Percentiles rank a stretch among this genome's conserved stretches.
These are phyloP conservation scores for Serendipita vermifera DNA, from an alignment of 768 basidiomycete genomes.

Conservation along the genomic window DNA sequence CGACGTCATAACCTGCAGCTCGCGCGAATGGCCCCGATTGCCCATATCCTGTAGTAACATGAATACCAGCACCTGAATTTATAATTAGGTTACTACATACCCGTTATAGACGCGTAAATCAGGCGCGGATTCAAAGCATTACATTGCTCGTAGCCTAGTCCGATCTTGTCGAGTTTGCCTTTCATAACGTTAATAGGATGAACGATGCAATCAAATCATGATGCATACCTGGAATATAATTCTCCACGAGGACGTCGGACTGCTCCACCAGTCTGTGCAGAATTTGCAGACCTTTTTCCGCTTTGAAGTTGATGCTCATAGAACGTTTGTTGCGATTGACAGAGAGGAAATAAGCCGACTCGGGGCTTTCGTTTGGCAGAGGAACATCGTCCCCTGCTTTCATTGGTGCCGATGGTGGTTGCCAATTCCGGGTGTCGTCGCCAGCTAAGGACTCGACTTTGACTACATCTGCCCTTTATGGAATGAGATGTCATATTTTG, in stretches of 20 bases:
- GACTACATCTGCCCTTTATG: constrained; percentile 67
- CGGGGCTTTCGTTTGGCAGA: constrained; percentile 47
- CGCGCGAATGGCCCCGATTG: constrained; percentile 82
- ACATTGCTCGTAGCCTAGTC: constrained; percentile 78
- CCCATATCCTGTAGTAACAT: constrained; percentile 43
- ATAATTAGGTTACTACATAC: constrained; percentile 31
- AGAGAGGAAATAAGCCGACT: constrained; percentile 86
- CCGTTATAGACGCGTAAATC: constrained; percentile 83
- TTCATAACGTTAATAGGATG: no score
- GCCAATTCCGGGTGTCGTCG: constrained; percentile 70
- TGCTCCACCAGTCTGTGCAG: constrained; percentile 52
- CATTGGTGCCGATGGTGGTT: neutral
- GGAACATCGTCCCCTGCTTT: neutral
- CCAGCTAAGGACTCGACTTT: constrained; percentile 80
- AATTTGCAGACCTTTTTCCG: constrained; percentile 60
- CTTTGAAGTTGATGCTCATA: constrained; percentile 80
- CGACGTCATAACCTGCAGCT: constrained; percentile 79
- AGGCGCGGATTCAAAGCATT: constrained; percentile 60
- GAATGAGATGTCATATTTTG: neutral
- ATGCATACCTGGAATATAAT: constrained; percentile 50
- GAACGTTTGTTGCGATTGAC: constrained; percentile 84
- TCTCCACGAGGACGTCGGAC: constrained; percentile 83
- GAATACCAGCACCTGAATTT: constrained; percentile 11
- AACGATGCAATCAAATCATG: neutral
- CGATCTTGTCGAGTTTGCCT: constrained; percentile 68